These are phyloP conservation scores for Mortierella sp. DNA, from an alignment of 371 early-diverging fungal species.

Conservation along the genomic window DNA sequence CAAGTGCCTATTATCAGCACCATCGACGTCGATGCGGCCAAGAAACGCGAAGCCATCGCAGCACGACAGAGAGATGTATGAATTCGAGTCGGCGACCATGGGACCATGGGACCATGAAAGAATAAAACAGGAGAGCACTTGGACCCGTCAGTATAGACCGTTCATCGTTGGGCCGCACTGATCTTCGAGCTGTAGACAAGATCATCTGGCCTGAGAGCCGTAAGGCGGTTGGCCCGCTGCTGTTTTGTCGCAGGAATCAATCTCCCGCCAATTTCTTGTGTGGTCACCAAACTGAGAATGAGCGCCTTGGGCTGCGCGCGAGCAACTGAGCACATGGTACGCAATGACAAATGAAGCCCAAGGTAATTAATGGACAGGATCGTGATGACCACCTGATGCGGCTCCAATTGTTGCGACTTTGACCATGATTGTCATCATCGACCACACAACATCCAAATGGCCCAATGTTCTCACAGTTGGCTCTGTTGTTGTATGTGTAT, in stretches of 20 bases:
- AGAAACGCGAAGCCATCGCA: conserved; percentile 44
- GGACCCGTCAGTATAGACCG: too few species aligned
- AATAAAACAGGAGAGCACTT: background rate
- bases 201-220: conserved; percentile 3
- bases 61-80: conserved; percentile 46
- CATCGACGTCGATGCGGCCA: conserved; percentile 48
- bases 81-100: background rate
- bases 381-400: too few species aligned
- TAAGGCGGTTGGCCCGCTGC: background rate
- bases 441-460: too few species aligned
- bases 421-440: too few species aligned
- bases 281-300: too few species aligned
- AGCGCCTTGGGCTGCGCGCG: background rate
- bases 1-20: conserved; percentile 50
- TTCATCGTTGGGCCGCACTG: too few species aligned
- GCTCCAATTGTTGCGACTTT: too few species aligned
- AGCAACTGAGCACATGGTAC: background rate
- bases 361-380: too few species aligned
- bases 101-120: too few species aligned
- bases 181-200: background rate
- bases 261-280: conserved; percentile 10
- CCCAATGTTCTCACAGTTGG: too few species aligned
- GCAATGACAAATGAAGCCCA: too few species aligned
- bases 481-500: too few species aligned
- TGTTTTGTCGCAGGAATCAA: background rate